Evolutionary conservation across 768 basidiomycete genomes (phyloP), one percentile per base, ranked within the genome.

Genomic region (Leccinellum albellum): DNA sequence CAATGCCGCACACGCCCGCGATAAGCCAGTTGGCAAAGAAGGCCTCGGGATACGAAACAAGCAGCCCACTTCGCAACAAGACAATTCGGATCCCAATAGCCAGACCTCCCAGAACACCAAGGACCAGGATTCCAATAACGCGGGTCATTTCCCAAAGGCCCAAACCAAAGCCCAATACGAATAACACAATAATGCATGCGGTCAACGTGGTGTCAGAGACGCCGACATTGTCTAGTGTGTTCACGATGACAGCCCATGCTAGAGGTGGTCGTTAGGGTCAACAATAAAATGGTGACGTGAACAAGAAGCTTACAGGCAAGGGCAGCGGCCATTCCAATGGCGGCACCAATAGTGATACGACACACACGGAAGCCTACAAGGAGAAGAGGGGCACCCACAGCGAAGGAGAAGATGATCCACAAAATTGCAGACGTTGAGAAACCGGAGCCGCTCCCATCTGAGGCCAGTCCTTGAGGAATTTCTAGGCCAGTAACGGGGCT

Each of bases 241-340:
- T 88, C 55, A 83, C 73, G 49, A 88, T 73, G 12, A 85, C 82
- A 7, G 82, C 77, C 86, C 86, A 88, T 5, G 82, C 85, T 64
- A 85, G 58, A 9, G 29, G 35, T 31, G 24, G 26, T 42, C 23
- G 54, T 20, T 21, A 45, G 47, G 4, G 24, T 54, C 50, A 50
- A 50, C 21, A 35, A 53, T 4, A 42, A 32, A 8, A 42, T 2
- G 13, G 23, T 14, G 32, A 50, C 5, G 59, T 1, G 57, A 50
- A 51, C 32, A 33, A 51, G 32, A 23, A 23, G 60, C 79, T 57
- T 64, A 83, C 79, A 70, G 52, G 75, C 76, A 6, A 85, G 75
- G 5, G 76, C 70, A 6, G 69, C 69, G n/a, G 79, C 76, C n/a
- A 82, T 58, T 4, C 85, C 86, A 23, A 83, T 64, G 2, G 80